phyloP scores from a whole-genome alignment of 2,329 filamentous ascomycete species.

The Lasiodiplodia citricola region DNA sequence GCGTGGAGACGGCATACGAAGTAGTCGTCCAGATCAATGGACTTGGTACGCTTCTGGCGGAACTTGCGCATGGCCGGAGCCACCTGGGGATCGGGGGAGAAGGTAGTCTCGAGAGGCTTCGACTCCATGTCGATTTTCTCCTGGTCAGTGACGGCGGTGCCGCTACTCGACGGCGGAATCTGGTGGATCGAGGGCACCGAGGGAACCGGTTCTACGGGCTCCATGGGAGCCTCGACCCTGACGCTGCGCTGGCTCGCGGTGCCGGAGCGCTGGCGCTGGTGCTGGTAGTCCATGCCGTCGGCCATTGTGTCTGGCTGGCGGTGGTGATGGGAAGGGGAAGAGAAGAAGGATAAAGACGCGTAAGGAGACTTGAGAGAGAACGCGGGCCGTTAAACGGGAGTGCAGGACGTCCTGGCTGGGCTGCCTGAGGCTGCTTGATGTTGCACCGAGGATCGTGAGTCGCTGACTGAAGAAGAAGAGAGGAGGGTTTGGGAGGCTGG shows the following conservation, averaged over 20 bases:
- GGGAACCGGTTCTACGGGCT: conserved; percentile 1
- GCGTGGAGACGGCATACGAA: conserved; percentile 52
- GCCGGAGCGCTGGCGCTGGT: background rate
- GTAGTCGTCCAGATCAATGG: conserved; percentile 61
- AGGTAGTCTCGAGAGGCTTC: conserved; percentile 14
- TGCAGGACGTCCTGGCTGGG: background rate
- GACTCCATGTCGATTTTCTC: conserved; percentile 16
- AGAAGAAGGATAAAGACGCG: conserved; percentile 7
- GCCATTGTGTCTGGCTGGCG: conserved; percentile 8
- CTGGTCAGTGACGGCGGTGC: conserved; percentile 14
- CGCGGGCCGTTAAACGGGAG: conserved; percentile 22
- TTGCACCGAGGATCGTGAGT: background rate
- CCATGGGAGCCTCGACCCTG: background rate
- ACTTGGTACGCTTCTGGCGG: conserved; percentile 36
- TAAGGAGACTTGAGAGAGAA: conserved; percentile 7
- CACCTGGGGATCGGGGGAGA: conserved; percentile 9
- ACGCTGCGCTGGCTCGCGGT: conserved; percentile 16
- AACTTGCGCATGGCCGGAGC: conserved; percentile 2
- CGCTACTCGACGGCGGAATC: conserved; percentile 18
- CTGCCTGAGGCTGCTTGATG: no score
- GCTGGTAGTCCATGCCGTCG: background rate
- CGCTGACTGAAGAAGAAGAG: conserved; percentile 18
- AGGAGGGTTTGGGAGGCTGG: background rate
- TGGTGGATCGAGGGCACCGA: background rate
- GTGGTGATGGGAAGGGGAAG: background rate